phyloP scores from a whole-genome alignment of 257 asterid genomes.

The Rauvolfia tetraphylla region DNA sequence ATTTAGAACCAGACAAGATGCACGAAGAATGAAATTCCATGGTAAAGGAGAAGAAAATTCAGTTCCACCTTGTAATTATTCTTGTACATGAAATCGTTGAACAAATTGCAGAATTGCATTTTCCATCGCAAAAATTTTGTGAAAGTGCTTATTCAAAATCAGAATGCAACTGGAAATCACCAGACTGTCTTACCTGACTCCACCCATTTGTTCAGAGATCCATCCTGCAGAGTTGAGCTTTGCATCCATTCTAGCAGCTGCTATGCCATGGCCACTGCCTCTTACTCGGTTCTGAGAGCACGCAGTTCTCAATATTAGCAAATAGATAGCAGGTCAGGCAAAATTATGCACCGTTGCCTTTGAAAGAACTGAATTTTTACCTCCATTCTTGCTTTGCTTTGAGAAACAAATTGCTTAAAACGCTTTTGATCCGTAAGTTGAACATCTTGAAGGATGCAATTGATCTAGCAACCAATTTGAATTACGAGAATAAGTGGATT shows the following conservation, averaged over 20 bases:
- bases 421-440: constrained; percentile 90
- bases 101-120: not conserved
- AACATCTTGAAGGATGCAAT: constrained; percentile 87
- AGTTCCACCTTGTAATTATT: not conserved
- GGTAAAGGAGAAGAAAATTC: not conserved
- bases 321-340: not conserved
- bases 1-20: not conserved
- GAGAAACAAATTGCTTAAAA: constrained; percentile 95
- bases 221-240: constrained; percentile 96
- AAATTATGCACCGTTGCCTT: constrained; percentile 11
- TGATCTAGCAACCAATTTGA: constrained; percentile 50
- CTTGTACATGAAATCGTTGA: not conserved
- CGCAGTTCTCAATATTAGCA: constrained; percentile 21
- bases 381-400: constrained; percentile 99
- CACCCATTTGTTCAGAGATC: constrained; percentile 98
- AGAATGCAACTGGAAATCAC: not conserved
- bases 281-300: constrained; percentile 77
- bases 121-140: not conserved
- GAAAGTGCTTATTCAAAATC: not conserved
- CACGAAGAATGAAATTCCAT: not conserved
- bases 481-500: constrained; percentile 13
- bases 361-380: constrained; percentile 31
- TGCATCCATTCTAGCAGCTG: constrained; percentile 97
- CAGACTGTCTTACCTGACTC: constrained; percentile 61
- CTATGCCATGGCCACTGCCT: constrained; percentile 98